Percentiles rank a stretch among this genome's conserved stretches.
Evolutionary conservation across 2,329 filamentous ascomycete species (phyloP).

Genomic region (Aureobasidium sp.): DNA sequence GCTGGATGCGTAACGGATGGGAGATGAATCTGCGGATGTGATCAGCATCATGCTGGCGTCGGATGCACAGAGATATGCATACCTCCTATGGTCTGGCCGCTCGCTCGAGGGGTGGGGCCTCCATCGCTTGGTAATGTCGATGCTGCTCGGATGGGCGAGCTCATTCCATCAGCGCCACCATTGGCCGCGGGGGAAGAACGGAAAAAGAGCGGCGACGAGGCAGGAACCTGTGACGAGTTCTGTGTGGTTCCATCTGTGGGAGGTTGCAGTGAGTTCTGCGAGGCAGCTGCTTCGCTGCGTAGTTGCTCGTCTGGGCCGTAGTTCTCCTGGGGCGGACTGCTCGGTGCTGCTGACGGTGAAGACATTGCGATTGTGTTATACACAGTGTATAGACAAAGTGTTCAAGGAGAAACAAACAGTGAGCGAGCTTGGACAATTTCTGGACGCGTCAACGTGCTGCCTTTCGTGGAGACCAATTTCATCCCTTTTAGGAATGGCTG

Average conservation of each 20-base stretch:
- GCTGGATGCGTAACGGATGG: constrained; percentile 82
- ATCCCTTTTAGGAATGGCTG: constrained; percentile 3
- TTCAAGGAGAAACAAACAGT: constrained; percentile 11
- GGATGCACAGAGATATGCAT: constrained; percentile 24
- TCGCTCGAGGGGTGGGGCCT: constrained; percentile 65
- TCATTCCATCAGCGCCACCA: constrained; percentile 36
- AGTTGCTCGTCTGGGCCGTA: constrained; percentile 38
- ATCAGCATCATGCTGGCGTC: constrained; percentile 19
- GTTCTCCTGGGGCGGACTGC: constrained; percentile 35
- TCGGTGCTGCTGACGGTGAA: constrained; percentile 50
- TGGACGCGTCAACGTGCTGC: background rate
- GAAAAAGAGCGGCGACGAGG: constrained; percentile 78
- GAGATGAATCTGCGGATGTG: constrained; percentile 67
- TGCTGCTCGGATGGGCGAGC: constrained; percentile 41
- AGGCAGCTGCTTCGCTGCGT: constrained; percentile 36
- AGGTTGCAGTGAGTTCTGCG: constrained; percentile 32
- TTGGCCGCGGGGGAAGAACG: constrained; percentile 51
- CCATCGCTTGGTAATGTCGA: constrained; percentile 45
- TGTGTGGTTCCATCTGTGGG: constrained; percentile 40
- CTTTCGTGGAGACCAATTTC: background rate
- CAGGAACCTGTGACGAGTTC: constrained; percentile 31
- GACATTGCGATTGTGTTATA: constrained; percentile 46
- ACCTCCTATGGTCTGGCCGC: constrained; percentile 57
- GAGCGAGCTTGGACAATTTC: background rate
- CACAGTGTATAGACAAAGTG: background rate